These are phyloP conservation scores for Ceratobasidium theobromae DNA, from an alignment of 1,284 basidiomycete species.

Conservation along the genomic window DNA sequence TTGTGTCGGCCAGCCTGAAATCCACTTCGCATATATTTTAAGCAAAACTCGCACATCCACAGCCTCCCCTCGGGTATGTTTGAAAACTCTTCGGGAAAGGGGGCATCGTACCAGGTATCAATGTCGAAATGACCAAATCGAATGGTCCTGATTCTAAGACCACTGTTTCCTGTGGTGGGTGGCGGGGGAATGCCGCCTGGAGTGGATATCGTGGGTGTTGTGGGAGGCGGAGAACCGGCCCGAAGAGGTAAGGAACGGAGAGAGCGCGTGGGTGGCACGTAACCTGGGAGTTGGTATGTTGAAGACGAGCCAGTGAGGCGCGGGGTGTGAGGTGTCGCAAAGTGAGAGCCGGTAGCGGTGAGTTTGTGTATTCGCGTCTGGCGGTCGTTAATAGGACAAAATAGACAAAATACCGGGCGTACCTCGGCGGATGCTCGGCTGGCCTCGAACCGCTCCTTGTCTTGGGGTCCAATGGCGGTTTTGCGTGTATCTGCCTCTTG, in stretches of 20 bases:
- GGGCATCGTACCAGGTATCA: constrained; percentile 98
- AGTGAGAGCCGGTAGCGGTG: background rate
- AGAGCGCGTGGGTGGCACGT: constrained; percentile 41
- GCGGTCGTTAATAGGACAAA: background rate
- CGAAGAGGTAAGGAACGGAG: constrained; percentile 32
- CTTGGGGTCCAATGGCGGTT: constrained; percentile 65
- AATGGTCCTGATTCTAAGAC: constrained; percentile 79
- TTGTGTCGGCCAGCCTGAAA: constrained; percentile 87
- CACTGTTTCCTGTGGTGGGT: constrained; percentile 42
- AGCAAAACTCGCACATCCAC: constrained; percentile 97
- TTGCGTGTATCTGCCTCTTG: constrained; percentile 75
- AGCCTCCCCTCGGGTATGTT: constrained; percentile 89
- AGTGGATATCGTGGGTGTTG: constrained; percentile 29
- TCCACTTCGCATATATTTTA: constrained; percentile 97
- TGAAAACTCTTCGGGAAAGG: constrained; percentile 97
- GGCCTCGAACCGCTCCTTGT: constrained; percentile 76
- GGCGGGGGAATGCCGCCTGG: constrained; percentile 38
- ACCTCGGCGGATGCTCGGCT: constrained; percentile 74
- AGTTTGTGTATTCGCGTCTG: constrained; percentile 10
- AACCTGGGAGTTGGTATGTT: constrained; percentile 30
- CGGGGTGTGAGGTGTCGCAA: background rate
- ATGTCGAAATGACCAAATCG: constrained; percentile 95
- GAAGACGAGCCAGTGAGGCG: constrained; percentile 1
- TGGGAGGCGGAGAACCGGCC: constrained; percentile 40
- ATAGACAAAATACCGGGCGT: constrained; percentile 33